Evolutionary conservation across 148 eudicot genomes (phyloP), one percentile per base, ranked within the genome.

Genomic region (Rhododendron kiyosumense): DNA sequence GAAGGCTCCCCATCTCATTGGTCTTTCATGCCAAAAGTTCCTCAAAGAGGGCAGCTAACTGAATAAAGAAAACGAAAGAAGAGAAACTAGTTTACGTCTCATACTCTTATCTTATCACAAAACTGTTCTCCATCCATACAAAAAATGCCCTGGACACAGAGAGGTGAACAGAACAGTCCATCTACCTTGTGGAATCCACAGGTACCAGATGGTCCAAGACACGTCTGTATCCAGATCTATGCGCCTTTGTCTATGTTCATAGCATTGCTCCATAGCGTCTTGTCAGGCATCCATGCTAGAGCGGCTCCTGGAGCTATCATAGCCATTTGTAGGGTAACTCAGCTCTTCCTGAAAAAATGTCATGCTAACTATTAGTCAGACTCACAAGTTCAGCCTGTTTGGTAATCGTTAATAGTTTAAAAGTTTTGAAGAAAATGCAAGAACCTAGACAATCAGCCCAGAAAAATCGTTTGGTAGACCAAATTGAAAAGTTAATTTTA

Each of bases 251-350:
- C 81, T 24, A 3, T 45, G 57, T 20, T 28, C 3, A n/a, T 46
- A 48, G 32, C 32, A 26, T 67, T 67, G 32, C 74, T 67, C 26
- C 65, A 26, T 3, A 26, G 74, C 15, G n/a, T 80, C 12, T 6
- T 51, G 51, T 83, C 82, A 75, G 22, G 54, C 77, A 82, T 74
- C 80, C 38, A 76, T 30, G 85, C 85, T 75, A 59, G 79, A 83
- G 49, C 49, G 83, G 85, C 78, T 85, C 41, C 65, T 74, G 54
- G 81, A 73, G 78, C 67, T 77, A 77, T 28, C 85, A 28, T 65
- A 82, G 30, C 69, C 75, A 48, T 22, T 38, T 81, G 81, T 81
- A 17, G 80, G 84, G 73, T 78, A 83, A 83, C 88, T 83, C 83
- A 83, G 45, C 51, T 83, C 82, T 24, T 57, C 88, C 88, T 86